Conservation (phyloP, 768 basidiomycete genomes). For the Hypholoma fasciculare region DNA sequence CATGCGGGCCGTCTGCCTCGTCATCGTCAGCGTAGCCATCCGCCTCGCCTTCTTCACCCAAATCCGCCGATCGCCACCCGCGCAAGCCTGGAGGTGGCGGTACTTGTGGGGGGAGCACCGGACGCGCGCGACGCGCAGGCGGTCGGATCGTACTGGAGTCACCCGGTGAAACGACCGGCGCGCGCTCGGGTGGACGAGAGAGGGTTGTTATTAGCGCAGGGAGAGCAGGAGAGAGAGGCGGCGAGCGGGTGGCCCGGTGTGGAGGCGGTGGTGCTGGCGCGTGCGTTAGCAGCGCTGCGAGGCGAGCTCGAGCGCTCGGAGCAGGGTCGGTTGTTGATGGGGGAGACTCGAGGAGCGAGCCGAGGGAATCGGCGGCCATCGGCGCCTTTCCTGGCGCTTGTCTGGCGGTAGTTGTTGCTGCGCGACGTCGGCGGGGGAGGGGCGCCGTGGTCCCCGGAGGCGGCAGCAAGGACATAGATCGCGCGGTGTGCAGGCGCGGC, state of each 20-base stretch:
- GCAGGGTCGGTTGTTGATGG: background rate
- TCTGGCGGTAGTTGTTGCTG: background rate
- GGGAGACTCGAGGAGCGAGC: background rate
- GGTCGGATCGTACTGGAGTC: background rate
- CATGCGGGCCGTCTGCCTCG: background rate
- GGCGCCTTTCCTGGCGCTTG: too few relatives aligned
- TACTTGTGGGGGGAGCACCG: too few relatives aligned
- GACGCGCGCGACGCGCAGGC: background rate
- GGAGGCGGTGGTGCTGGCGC: background rate
- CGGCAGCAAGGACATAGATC: background rate
- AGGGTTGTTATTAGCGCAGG: background rate
- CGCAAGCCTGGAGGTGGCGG: too few relatives aligned
- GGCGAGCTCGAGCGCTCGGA: background rate
- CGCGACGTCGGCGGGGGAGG: background rate
- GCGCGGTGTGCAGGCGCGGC: background rate
- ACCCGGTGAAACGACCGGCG: too few relatives aligned
- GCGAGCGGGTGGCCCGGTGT: background rate
- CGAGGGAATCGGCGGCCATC: background rate
- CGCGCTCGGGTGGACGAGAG: too few relatives aligned
- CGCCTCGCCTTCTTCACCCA: background rate
- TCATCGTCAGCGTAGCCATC: background rate
- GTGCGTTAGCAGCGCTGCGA: background rate
- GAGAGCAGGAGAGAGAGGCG: background rate
- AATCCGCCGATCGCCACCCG: background rate
- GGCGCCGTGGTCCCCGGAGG: background rate